These are phyloP conservation scores for Byssochlamys sp. DNA, from an alignment of 2,329 filamentous ascomycete genomes.

Conservation along the genomic window DNA sequence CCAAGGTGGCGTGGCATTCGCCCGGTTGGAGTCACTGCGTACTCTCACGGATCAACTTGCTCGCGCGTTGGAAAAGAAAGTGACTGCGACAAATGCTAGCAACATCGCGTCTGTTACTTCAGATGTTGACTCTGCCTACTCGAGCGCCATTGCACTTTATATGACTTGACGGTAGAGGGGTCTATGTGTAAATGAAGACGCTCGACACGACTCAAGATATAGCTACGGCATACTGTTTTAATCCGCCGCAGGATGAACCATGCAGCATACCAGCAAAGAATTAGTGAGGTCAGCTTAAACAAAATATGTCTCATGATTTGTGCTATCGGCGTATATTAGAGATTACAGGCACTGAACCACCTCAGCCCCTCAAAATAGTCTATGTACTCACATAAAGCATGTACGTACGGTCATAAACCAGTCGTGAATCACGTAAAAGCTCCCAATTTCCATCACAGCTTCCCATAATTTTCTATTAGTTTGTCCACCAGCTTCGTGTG, in stretches of 20 bases:
- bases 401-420: neutral
- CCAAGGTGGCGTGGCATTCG: slow-evolving; percentile 1
- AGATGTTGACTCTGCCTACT: slow-evolving; percentile 5
- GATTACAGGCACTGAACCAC: neutral
- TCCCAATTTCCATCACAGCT: neutral
- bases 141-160: slow-evolving; percentile 3
- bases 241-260: neutral
- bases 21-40: slow-evolving; percentile 1
- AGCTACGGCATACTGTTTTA: neutral
- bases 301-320: neutral
- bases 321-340: neutral
- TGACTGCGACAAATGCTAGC: slow-evolving; percentile 3
- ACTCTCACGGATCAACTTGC: slow-evolving; percentile 3
- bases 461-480: neutral
- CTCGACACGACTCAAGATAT: too few species aligned
- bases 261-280: neutral
- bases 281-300: neutral
- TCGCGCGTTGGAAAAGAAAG: slow-evolving; percentile 1
- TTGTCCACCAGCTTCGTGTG: neutral
- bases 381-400: neutral
- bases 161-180: neutral
- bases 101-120: slow-evolving; percentile 1
- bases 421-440: neutral
- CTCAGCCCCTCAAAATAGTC: neutral
- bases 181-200: too few species aligned